Conservation (phyloP, 805 yeast species). For the Teunomyces tritomae region DNA sequence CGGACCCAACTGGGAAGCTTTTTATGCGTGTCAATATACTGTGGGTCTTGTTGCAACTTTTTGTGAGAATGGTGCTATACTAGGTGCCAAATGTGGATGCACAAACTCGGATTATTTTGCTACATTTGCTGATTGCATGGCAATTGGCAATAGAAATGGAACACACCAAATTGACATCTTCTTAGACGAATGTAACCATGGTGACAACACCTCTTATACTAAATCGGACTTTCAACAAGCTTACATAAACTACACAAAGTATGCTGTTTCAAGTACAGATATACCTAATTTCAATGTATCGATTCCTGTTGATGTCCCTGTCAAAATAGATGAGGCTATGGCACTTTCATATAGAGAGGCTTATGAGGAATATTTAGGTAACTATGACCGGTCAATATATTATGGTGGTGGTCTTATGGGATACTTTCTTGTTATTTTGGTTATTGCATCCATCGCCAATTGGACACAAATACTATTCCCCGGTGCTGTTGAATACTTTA, state of each 20-base stretch:
- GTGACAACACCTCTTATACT: constrained; percentile 16
- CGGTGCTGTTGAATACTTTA: constrained; percentile 10
- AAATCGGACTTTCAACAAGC: constrained; percentile 11
- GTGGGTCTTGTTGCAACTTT: constrained; percentile 6
- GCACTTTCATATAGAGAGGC: constrained; percentile 10
- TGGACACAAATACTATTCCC: constrained; percentile 25
- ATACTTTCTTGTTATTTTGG: constrained; percentile 35
- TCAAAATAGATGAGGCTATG: constrained; percentile 16
- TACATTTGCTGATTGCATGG: constrained; percentile 30
- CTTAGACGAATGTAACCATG: neutral
- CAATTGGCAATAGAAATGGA: neutral
- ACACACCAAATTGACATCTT: neutral
- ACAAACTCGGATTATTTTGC: constrained; percentile 25
- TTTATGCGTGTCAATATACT: neutral
- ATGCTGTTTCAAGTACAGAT: neutral
- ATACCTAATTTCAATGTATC: constrained; percentile 1
- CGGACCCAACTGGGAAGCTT: neutral
- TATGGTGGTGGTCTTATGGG: constrained; percentile 16
- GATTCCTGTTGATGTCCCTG: constrained; percentile 14
- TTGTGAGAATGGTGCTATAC: neutral
- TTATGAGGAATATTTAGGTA: constrained; percentile 17
- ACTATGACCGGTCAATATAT: constrained; percentile 21
- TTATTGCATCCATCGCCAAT: constrained; percentile 27
- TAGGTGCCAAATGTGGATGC: constrained; percentile 20
- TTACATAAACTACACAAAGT: neutral